A percentile compares a stretch with the other conserved stretches of the same genome.
phyloP scores from a whole-genome alignment of 495 filamentous ascomycete genomes.

The Niebla homalea region DNA sequence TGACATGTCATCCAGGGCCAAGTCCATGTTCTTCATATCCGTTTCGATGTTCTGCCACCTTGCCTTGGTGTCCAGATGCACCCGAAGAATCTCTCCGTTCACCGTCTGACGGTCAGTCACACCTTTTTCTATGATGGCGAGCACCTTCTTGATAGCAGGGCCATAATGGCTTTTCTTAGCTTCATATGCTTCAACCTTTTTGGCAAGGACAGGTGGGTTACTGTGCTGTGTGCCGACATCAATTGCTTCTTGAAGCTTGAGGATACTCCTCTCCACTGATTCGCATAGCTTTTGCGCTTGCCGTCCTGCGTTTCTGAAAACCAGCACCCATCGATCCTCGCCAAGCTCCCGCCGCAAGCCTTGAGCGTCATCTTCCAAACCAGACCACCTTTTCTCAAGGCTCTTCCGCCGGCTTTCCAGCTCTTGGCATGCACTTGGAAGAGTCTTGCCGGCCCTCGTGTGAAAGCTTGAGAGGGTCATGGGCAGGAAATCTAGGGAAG shows the following conservation, averaged over 20 bases:
- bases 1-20: conserved; percentile 58
- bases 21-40: conserved; percentile 63
- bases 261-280: conserved; percentile 73
- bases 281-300: conserved; percentile 93
- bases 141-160: conserved; percentile 80
- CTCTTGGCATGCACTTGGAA: conserved; percentile 84
- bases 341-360: conserved; percentile 74
- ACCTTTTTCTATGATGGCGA: conserved; percentile 84
- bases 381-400: conserved; percentile 68
- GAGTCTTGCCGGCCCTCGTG: conserved; percentile 54
- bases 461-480: conserved; percentile 86
- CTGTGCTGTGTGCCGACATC: conserved; percentile 59
- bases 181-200: conserved; percentile 85
- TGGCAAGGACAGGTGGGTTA: conserved; percentile 50
- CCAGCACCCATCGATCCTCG: conserved; percentile 88
- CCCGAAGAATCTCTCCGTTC: conserved; percentile 79
- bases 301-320: conserved; percentile 84
- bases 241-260: conserved; percentile 66
- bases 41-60: conserved; percentile 65
- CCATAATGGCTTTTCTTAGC: conserved; percentile 91
- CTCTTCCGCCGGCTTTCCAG: conserved; percentile 54
- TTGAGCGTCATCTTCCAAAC: conserved; percentile 77
- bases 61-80: conserved; percentile 68
- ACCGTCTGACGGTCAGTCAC: conserved; percentile 83
- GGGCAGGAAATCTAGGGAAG: conserved; percentile 90